phyloP scores from a whole-genome alignment of 1,284 basidiomycete species.

The Boletus coffeatus region DNA sequence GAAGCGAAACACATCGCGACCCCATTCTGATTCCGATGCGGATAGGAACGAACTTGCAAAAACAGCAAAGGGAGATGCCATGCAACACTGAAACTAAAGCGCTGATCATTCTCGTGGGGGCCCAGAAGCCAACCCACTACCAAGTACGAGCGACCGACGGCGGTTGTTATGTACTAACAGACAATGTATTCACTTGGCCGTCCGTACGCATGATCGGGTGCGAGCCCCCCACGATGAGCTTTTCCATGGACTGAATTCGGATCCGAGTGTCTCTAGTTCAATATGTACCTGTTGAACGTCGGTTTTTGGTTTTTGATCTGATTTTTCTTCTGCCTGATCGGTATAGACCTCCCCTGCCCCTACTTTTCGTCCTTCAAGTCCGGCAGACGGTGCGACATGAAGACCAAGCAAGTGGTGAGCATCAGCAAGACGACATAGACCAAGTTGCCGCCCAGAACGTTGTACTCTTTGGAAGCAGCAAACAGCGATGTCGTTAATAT shows the following conservation, averaged over 20 bases:
- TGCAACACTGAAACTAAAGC: slow-evolving; percentile 45
- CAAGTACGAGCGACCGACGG: not conserved
- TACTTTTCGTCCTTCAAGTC: slow-evolving; percentile 12
- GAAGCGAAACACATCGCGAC: no score
- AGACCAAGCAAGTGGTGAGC: slow-evolving; percentile 18
- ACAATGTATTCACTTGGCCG: slow-evolving; percentile 1
- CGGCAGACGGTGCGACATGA: slow-evolving; percentile 19
- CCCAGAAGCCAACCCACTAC: no score
- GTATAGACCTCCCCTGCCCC: not conserved
- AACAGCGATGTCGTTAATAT: slow-evolving; percentile 34
- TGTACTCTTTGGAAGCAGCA: slow-evolving; percentile 32
- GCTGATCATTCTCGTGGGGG: not conserved
- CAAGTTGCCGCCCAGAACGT: slow-evolving; percentile 31
- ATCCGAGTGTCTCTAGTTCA: not conserved
- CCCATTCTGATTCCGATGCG: no score
- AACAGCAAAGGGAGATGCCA: slow-evolving; percentile 46
- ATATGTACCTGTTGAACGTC: not conserved
- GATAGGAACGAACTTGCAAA: slow-evolving; percentile 65
- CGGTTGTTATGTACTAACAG: slow-evolving; percentile 7
- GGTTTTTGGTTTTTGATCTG: not conserved
- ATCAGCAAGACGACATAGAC: slow-evolving; percentile 30
- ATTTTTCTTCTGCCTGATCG: not conserved
- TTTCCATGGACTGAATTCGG: not conserved
- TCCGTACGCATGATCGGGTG: not conserved
- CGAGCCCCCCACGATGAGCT: not conserved